Evolutionary conservation across 2,329 filamentous ascomycete genomes (phyloP).

Genomic region (Talaromyces funiculosus): DNA sequence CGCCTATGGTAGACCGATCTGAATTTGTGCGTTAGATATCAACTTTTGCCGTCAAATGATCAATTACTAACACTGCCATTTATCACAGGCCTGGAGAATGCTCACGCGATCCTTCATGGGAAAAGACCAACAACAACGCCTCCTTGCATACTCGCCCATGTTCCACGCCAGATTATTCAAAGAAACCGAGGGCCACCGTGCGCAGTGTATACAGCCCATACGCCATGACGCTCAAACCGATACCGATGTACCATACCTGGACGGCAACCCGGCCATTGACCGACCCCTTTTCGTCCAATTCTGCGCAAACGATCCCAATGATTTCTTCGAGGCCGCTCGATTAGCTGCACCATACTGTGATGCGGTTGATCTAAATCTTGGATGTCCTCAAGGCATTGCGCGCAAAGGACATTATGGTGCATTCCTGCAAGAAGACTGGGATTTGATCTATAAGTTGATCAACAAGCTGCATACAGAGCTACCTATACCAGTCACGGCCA

Average conservation of each 20-base stretch:
- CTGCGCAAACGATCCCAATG: slow-evolving; percentile 55
- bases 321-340: slow-evolving; percentile 59
- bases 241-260: slow-evolving; percentile 55
- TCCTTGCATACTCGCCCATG: slow-evolving; percentile 94
- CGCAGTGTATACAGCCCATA: slow-evolving; percentile 71
- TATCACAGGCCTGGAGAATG: slow-evolving; percentile 80
- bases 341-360: slow-evolving; percentile 83
- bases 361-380: slow-evolving; percentile 90
- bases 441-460: slow-evolving; percentile 75
- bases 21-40: slow-evolving; percentile 67
- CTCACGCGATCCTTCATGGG: slow-evolving; percentile 89
- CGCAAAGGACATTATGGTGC: slow-evolving; percentile 85
- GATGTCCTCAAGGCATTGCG: slow-evolving; percentile 94
- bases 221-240: slow-evolving; percentile 27
- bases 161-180: slow-evolving; percentile 85
- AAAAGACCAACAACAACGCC: slow-evolving; percentile 53
- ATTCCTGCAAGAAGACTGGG: slow-evolving; percentile 90
- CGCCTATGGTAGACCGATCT: slow-evolving; percentile 97
- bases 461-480: slow-evolving; percentile 74
- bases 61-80: slow-evolving; percentile 15
- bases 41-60: background rate
- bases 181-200: slow-evolving; percentile 69
- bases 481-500: slow-evolving; percentile 81
- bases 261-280: slow-evolving; percentile 80
- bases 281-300: slow-evolving; percentile 94